Evolutionary conservation across 352 stramenopile species (phyloP), one percentile per base, ranked within the genome.

Genomic region (Phytophthora podocarpi): DNA sequence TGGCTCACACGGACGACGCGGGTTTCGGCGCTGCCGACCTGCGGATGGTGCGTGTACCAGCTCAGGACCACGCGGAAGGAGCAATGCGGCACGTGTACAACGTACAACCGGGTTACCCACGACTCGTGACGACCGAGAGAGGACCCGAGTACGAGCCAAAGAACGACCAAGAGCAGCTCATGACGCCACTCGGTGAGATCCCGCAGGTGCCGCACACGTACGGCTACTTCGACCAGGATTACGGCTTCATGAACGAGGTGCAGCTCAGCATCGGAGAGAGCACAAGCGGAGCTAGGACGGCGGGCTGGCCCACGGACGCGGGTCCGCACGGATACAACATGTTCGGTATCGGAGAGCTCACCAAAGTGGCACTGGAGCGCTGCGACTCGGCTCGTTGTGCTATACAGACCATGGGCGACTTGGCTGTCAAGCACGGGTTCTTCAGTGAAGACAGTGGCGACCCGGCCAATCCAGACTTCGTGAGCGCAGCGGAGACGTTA

Each of bases 201-300:
- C 86, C 88, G 7, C 85, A 99, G 68, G 82, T 98, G 8, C 27
- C 55, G 16, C 83, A 96, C 64, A 99, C 96, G 12, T 98, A 91
- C 73, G 91, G 85, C 6, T 98, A 98, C 75, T 92, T 97, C 28
- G 95, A 99, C 63, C 93, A 97, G 48, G 87, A 96, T 73, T 96
- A 99, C 47, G 93, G 88, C 36, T 93, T 98, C 59, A 97, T 98
- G 73, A 99, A 98, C 69, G 96, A 99, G 63, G 76, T 94, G 61
- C 85, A 97, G 67, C 78, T 98, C 28, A 96, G 78, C 37, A 98
- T 99, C 31, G 93, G 79, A 24, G 96, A 98, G 82, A 97, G 85
- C 45, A 98, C 95, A 20, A 98, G 94, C 58, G 82, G 85, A 11
- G 85, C 78, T 31, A 85, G 86, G 49, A 96, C 85, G 47, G 75